Evolutionary conservation across 352 stramenopile species (phyloP).

Genomic region (Phytopythium mirpurense): DNA sequence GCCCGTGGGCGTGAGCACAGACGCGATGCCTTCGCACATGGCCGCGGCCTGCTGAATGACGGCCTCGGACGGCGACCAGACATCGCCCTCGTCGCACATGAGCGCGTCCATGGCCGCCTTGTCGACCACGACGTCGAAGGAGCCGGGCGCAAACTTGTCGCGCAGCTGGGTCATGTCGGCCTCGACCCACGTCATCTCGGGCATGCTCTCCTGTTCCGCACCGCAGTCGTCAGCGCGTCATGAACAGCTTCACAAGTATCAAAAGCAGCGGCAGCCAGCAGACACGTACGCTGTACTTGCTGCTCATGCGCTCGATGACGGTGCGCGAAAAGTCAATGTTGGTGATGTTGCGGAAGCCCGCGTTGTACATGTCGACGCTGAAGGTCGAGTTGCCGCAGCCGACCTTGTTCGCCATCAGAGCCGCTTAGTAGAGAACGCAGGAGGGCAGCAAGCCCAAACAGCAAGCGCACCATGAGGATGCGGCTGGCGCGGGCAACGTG

Average conservation of each 20-base stretch:
- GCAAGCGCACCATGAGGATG: slow-evolving; percentile 35
- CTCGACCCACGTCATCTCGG: slow-evolving; percentile 47
- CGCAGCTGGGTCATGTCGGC: slow-evolving; percentile 55
- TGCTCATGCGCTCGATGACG: slow-evolving; percentile 63
- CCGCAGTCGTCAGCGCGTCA: slow-evolving; percentile 4
- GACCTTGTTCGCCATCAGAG: slow-evolving; percentile 22
- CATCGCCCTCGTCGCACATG: slow-evolving; percentile 68
- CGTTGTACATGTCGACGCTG: slow-evolving; percentile 60
- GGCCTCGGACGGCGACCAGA: slow-evolving; percentile 55
- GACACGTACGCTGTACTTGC: slow-evolving; percentile 36
- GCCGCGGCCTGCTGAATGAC: slow-evolving; percentile 37
- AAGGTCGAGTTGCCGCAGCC: slow-evolving; percentile 79
- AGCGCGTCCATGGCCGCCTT: slow-evolving; percentile 85
- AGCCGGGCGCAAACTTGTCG: slow-evolving; percentile 26
- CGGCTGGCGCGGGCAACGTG: slow-evolving; percentile 34
- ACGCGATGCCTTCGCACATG: slow-evolving; percentile 50
- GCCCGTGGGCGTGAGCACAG: slow-evolving; percentile 36
- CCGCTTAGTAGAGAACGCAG: neutral
- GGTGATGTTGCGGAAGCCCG: slow-evolving; percentile 53
- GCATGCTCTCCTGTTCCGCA: slow-evolving; percentile 29
- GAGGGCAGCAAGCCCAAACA: neutral
- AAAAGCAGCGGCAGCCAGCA: no score
- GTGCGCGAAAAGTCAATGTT: slow-evolving; percentile 70
- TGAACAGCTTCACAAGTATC: neutral
- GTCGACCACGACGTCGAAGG: slow-evolving; percentile 79